Evolutionary conservation across 2,329 filamentous ascomycete genomes (phyloP).

Genomic region (Fusarium agapanthi): DNA sequence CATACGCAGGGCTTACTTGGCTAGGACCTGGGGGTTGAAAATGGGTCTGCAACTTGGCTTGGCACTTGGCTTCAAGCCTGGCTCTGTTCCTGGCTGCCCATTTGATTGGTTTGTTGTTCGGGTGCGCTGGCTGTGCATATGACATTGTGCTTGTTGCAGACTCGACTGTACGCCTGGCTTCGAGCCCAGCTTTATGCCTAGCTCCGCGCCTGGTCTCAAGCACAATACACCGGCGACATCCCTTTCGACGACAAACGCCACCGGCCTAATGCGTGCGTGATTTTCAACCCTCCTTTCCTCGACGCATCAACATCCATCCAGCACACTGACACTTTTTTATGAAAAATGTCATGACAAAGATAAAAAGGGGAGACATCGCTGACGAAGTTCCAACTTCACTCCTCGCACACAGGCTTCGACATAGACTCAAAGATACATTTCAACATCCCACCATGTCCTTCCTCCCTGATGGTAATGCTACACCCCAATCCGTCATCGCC

Average conservation of each 20-base stretch:
- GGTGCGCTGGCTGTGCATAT: accelerated
- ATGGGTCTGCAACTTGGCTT: background rate
- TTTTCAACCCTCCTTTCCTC: background rate
- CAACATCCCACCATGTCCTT: accelerated
- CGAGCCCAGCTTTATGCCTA: background rate
- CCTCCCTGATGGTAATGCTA: accelerated
- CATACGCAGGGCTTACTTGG: background rate
- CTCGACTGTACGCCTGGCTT: background rate
- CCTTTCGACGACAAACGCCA: background rate
- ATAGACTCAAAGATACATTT: background rate
- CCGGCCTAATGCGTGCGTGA: no score
- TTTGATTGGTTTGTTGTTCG: accelerated
- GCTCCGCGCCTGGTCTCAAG: background rate
- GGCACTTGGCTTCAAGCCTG: background rate
- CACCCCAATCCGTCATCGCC: background rate
- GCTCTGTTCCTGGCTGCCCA: background rate
- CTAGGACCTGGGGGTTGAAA: background rate
- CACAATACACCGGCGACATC: background rate
- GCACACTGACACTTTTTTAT: no score
- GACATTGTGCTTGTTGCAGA: background rate
- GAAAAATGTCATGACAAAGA: no score
- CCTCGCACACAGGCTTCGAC: background rate
- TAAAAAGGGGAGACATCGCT: no score
- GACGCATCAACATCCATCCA: accelerated
- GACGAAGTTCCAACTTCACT: background rate